phyloP scores from a whole-genome alignment of 2,329 filamentous ascomycete genomes.

The Pyrenochaeta sp. region DNA sequence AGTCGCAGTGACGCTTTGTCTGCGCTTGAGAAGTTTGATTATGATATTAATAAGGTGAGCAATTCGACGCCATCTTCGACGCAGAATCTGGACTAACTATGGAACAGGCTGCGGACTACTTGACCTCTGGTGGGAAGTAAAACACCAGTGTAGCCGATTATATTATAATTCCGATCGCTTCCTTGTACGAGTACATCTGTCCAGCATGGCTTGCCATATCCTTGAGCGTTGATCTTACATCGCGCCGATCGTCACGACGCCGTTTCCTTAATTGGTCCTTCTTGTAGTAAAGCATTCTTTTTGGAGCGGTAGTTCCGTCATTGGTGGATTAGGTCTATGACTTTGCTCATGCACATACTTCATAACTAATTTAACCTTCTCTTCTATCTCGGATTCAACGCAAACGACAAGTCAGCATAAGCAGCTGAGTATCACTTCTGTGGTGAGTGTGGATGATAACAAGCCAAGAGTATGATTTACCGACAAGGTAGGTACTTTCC shows the following conservation, averaged over 20 bases:
- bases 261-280: constrained; percentile 1
- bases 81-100: constrained; percentile 24
- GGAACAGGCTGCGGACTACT: constrained; percentile 45
- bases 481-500: not conserved
- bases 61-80: not conserved
- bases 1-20: constrained; percentile 74
- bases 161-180: constrained; percentile 16
- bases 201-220: constrained; percentile 39
- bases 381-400: not conserved
- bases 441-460: not conserved
- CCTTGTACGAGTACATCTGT: constrained; percentile 45
- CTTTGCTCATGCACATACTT: constrained; percentile 13
- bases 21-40: constrained; percentile 93
- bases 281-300: constrained; percentile 17
- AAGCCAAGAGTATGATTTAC: not conserved
- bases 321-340: constrained; percentile 7
- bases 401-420: not conserved
- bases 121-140: constrained; percentile 36
- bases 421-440: not conserved
- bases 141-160: not conserved
- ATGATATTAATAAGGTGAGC: constrained; percentile 88
- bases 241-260: constrained; percentile 10
- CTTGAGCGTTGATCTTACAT: constrained; percentile 30
- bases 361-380: constrained; percentile 12
- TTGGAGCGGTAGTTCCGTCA: constrained; percentile 14